phyloP scores from a whole-genome alignment of 768 basidiomycete genomes.

The Pulveroboletus sp. region DNA sequence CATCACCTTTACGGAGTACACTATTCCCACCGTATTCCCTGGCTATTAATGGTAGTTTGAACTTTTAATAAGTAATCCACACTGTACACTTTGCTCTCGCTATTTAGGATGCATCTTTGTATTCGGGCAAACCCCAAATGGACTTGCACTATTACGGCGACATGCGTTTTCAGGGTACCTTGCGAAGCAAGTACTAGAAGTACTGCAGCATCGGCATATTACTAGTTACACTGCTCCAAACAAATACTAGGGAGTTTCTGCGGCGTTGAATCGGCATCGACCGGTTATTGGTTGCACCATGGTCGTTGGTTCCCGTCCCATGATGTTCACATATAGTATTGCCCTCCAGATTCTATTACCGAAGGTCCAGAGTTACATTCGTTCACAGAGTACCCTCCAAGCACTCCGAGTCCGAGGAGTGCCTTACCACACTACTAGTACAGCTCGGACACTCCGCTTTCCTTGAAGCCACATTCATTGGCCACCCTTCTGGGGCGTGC shows the following conservation, averaged over 20 bases:
- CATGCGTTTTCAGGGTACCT: background rate
- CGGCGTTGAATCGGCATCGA: conserved; percentile 16
- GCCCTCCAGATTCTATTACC: conserved; percentile 1
- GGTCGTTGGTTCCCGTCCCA: background rate
- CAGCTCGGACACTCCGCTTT: background rate
- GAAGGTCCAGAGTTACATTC: background rate
- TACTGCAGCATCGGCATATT: background rate
- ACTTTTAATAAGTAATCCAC: no score
- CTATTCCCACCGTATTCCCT: no score
- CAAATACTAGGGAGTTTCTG: conserved; percentile 1
- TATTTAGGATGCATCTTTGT: no score
- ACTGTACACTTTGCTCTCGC: no score
- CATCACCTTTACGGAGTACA: no score
- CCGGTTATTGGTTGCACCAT: conserved; percentile 15
- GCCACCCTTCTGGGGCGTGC: conserved; percentile 2
- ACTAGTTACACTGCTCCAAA: background rate
- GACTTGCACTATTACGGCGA: background rate
- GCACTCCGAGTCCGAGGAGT: background rate
- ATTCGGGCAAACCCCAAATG: background rate
- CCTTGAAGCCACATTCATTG: conserved; percentile 1
- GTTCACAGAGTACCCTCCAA: conserved; percentile 6
- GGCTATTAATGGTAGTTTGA: no score
- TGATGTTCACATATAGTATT: background rate
- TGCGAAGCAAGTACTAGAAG: no score
- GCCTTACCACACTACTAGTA: background rate